Base-by-base conservation (phyloP, 1,139 yeast genomes). In the Taphrina communis region DNA sequence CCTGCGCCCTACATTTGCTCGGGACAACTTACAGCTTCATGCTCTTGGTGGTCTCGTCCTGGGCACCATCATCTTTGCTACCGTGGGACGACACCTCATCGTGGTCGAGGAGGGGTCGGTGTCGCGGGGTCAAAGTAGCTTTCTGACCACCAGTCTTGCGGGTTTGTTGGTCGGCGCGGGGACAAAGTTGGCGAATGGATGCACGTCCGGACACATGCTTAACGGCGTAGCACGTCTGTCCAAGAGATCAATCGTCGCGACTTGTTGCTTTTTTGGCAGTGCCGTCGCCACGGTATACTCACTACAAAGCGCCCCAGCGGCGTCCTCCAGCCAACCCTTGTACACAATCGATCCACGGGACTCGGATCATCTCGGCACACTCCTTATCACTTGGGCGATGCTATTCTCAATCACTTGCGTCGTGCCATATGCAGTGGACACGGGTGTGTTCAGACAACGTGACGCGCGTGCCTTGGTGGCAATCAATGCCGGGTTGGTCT, bases 201-300 rank as follows among this genome's bases (percentile, higher is more conserved):
- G 86, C 70, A 83, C 86, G 1, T 82, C 85, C 0, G 86, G 86
- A 6, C 86, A 83, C 71, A 81, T 83, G 84, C 76, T 83, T 7
- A 76, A 78, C 31, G 86, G 86, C 0, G 66, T 83, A 17, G 80
- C 85, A 3, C 76, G 85, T 53, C 72, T 81, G 8, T 76, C 85
- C 57, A 63, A 75, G 66, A 76, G 85, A 69, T 81, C 84, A 14
- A 66, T 83, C 7, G 80, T 79, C 5, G 85, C 86, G 0, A 81
- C 84, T 0, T 71, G 73, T 8, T 72, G 77, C 1, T 82, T 83
- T 70, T 72, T 77, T 1, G 14, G 74, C 1, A 72, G 77, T 2
- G 84, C 82, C 0, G 77, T 80, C 55, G 39, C 70, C 1, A 74
- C 77, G 0, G 70, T 75, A 7, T 69, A 69, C 39, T 7, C 71